A percentile compares a stretch with the other conserved stretches of the same genome.
These are phyloP conservation scores for Rubia occidens DNA, from an alignment of 305 asterid genomes.

Conservation along the genomic window DNA sequence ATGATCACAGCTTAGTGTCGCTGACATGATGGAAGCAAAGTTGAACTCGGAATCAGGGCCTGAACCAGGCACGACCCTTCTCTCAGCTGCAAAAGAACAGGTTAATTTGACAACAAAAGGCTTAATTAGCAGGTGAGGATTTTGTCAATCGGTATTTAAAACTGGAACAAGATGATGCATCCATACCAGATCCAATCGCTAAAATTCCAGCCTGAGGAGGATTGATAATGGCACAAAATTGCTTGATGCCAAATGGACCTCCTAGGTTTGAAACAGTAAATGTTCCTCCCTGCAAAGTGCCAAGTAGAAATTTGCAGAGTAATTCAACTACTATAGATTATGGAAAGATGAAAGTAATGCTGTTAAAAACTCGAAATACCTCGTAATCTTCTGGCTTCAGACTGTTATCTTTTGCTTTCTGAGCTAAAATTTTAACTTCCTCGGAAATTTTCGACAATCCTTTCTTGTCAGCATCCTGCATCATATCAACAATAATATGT, in stretches of 20 bases:
- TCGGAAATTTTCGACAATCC: constrained; percentile 72
- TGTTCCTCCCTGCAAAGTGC: constrained; percentile 78
- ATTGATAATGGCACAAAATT: constrained; percentile 87
- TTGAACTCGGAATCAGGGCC: constrained; percentile 56
- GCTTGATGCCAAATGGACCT: constrained; percentile 84
- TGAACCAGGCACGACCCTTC: constrained; percentile 58
- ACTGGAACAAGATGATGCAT: constrained; percentile 13
- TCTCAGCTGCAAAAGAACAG: constrained; percentile 52
- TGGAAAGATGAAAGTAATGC: not conserved
- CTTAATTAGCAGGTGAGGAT: not conserved
- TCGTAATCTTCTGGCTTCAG: constrained; percentile 93
- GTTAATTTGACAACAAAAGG: constrained; percentile 8
- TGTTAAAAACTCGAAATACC: constrained; percentile 29
- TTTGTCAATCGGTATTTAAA: constrained; percentile 1
- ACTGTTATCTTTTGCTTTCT: constrained; percentile 81
- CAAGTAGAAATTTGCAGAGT: not conserved
- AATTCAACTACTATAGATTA: not conserved
- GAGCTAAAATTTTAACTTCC: constrained; percentile 78
- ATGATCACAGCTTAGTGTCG: constrained; percentile 82
- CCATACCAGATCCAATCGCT: constrained; percentile 88
- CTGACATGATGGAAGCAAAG: constrained; percentile 68
- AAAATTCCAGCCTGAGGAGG: constrained; percentile 97
- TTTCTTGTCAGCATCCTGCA: constrained; percentile 97
- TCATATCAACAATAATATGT: constrained; percentile 15
- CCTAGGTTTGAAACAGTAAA: constrained; percentile 93